A percentile compares a stretch with the other conserved stretches of the same genome.
Conservation (phyloP, 2,329 filamentous ascomycete species). For the Emmonsiellopsis sp. region DNA sequence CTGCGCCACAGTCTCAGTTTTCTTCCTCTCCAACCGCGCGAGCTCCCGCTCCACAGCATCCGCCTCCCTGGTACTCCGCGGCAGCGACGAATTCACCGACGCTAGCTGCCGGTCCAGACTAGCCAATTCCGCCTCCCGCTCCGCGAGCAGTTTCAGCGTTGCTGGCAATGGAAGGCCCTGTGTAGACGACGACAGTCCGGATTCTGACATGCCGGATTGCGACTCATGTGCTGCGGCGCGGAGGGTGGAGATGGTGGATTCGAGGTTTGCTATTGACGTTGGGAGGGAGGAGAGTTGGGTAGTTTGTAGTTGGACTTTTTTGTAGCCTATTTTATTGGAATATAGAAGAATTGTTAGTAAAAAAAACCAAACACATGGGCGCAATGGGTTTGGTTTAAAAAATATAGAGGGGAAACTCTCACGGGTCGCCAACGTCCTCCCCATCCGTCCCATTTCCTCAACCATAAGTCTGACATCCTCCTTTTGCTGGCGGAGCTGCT, state of each 20-base stretch:
- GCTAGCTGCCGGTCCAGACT: conserved; percentile 34
- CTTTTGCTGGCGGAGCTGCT: conserved; percentile 69
- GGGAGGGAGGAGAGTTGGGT: conserved; percentile 43
- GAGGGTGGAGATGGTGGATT: conserved; percentile 40
- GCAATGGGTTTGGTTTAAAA: not conserved
- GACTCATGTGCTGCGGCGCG: conserved; percentile 50
- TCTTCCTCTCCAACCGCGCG: conserved; percentile 34
- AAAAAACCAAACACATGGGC: too few species aligned
- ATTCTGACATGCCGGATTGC: conserved; percentile 48
- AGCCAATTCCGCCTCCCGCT: conserved; percentile 31
- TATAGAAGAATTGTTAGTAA: not conserved
- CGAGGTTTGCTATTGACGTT: conserved; percentile 41
- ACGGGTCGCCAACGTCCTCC: conserved; percentile 54
- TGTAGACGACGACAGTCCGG: conserved; percentile 19
- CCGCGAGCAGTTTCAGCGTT: conserved; percentile 29
- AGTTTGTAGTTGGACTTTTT: conserved; percentile 44
- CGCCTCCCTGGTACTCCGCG: conserved; percentile 33
- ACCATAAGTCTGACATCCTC: conserved; percentile 66
- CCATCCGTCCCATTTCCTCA: conserved; percentile 59
- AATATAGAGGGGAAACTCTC: conserved; percentile 12
- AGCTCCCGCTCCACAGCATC: conserved; percentile 38
- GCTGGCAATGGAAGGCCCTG: conserved; percentile 32
- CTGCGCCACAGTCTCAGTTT: conserved; percentile 33
- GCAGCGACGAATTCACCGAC: conserved; percentile 34
- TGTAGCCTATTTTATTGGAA: conserved; percentile 35